phyloP scores from a whole-genome alignment of 1,284 basidiomycete species.

The Calocybe gambosa region DNA sequence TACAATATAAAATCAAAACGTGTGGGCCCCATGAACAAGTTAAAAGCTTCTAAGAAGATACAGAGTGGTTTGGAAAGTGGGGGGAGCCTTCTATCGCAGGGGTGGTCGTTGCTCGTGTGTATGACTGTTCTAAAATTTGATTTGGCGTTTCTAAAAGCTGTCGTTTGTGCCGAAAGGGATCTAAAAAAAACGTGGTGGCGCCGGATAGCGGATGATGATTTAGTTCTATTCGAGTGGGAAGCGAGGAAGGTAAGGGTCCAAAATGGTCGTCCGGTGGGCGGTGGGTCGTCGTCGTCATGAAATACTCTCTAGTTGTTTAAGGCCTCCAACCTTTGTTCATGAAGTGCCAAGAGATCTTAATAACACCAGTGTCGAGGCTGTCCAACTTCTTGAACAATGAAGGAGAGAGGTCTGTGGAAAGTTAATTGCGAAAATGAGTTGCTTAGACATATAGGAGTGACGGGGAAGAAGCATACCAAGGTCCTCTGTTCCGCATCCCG shows the following conservation, averaged over 20 bases:
- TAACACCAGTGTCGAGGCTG: slow-evolving; percentile 33
- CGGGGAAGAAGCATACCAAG: slow-evolving; percentile 35
- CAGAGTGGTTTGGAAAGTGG: not conserved
- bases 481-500: slow-evolving; percentile 34
- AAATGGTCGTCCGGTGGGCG: not conserved
- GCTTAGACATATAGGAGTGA: no score
- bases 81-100: not conserved
- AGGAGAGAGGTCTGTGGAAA: slow-evolving; percentile 50
- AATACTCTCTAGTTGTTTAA: slow-evolving; percentile 15
- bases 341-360: slow-evolving; percentile 49
- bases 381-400: slow-evolving; percentile 39
- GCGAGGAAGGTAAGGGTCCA: not conserved
- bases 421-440: slow-evolving; percentile 1
- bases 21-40: not conserved
- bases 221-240: not conserved
- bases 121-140: not conserved
- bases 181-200: not conserved
- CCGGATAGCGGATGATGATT: not conserved
- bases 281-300: not conserved
- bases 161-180: not conserved
- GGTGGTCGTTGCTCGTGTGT: not conserved
- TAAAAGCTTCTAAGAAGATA: not conserved
- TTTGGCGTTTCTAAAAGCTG: not conserved
- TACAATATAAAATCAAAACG: not conserved
- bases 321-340: slow-evolving; percentile 37